Evolutionary conservation across 805 yeast genomes (phyloP).

Genomic region (Ascoidea asiatica): DNA sequence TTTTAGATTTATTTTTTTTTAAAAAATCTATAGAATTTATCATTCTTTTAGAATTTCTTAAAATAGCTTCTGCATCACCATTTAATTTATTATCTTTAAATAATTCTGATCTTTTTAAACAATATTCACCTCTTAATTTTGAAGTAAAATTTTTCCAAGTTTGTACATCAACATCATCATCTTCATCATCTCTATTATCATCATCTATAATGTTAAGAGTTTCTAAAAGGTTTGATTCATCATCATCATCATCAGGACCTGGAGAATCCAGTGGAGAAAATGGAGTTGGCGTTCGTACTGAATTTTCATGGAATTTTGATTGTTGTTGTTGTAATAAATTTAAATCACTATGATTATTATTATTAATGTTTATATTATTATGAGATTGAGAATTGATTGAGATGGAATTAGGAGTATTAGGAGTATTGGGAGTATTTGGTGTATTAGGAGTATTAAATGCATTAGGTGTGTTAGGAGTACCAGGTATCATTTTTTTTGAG

Average conservation of each 20-base stretch:
- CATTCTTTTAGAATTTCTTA: conserved; percentile 60
- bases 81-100: conserved; percentile 51
- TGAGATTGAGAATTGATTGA: too few relatives aligned
- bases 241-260: conserved; percentile 25
- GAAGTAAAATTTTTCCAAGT: conserved; percentile 82
- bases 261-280: background rate
- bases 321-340: background rate
- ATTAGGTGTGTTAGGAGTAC: too few relatives aligned
- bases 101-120: conserved; percentile 51
- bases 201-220: conserved; percentile 15
- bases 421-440: too few relatives aligned
- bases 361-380: too few relatives aligned
- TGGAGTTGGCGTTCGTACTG: background rate
- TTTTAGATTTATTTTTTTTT: background rate
- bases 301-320: background rate
- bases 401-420: conserved; percentile 1
- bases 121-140: conserved; percentile 61
- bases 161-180: conserved; percentile 59
- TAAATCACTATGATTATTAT: conserved; percentile 1
- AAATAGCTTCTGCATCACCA: conserved; percentile 52
- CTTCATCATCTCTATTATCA: conserved; percentile 42
- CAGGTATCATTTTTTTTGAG: too few relatives aligned
- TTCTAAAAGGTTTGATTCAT: conserved; percentile 22
- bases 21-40: conserved; percentile 26
- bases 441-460: conserved; percentile 11